phyloP scores from a whole-genome alignment of 345 rosid species.

The Populus tremula region DNA sequence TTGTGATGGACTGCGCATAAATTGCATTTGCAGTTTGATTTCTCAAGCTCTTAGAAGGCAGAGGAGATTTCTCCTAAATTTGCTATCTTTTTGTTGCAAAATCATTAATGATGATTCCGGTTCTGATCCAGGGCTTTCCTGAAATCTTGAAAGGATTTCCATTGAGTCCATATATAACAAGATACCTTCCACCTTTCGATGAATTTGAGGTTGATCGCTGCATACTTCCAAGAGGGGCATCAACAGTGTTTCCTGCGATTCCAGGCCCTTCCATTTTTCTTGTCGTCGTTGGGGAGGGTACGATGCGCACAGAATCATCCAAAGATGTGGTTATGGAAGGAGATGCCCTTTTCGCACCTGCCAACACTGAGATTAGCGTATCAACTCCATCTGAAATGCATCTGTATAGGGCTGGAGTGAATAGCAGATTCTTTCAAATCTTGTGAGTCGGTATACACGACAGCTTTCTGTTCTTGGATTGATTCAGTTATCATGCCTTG shows the following conservation, averaged over 20 bases:
- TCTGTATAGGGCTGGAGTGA: constrained; percentile 85
- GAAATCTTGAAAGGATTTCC: constrained; percentile 76
- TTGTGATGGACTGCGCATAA: neutral
- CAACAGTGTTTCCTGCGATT: constrained; percentile 62
- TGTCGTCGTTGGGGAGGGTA: constrained; percentile 61
- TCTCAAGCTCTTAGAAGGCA: neutral
- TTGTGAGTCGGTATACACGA: constrained; percentile 13
- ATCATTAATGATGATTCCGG: neutral
- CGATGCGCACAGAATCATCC: constrained; percentile 37
- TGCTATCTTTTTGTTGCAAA: neutral
- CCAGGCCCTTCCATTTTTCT: constrained; percentile 83
- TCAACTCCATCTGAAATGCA: constrained; percentile 52
- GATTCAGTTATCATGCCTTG: neutral
- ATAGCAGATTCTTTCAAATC: constrained; percentile 54
- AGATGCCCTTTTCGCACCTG: constrained; percentile 76
- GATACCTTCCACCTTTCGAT: constrained; percentile 88
- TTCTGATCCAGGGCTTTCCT: constrained; percentile 71
- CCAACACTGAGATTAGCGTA: constrained; percentile 53
- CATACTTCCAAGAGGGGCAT: constrained; percentile 58
- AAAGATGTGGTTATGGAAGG: constrained; percentile 51
- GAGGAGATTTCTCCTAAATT: neutral
- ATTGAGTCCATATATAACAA: constrained; percentile 57
- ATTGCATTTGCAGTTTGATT: neutral
- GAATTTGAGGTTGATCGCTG: constrained; percentile 89
- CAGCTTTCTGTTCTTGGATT: constrained; percentile 7